Conservation (phyloP, 768 basidiomycete species). For the Lactarius psammicola region DNA sequence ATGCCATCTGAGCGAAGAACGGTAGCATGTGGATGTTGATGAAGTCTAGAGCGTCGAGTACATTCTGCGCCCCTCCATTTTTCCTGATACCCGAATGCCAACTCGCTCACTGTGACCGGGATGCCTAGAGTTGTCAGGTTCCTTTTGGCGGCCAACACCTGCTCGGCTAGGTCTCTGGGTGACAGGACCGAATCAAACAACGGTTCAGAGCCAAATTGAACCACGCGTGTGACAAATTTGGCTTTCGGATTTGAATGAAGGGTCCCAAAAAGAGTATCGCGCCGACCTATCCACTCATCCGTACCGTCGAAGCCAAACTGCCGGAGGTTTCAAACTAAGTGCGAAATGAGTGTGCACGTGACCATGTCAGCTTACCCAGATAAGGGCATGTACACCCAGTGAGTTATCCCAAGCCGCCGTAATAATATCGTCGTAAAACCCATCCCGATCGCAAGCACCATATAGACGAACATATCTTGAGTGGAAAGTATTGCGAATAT, state of each 20-base stretch:
- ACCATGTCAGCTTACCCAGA: conserved; percentile 54
- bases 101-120: conserved; percentile 58
- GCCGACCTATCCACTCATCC: conserved; percentile 32
- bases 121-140: conserved; percentile 54
- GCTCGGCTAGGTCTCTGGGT: conserved; percentile 46
- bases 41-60: conserved; percentile 58
- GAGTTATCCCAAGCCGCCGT: conserved; percentile 66
- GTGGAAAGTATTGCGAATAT: conserved; percentile 58
- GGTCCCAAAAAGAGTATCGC: conserved; percentile 33
- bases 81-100: conserved; percentile 46
- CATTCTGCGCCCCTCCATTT: conserved; percentile 49
- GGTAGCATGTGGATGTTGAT: conserved; percentile 72
- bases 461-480: conserved; percentile 63
- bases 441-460: conserved; percentile 41
- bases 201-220: conserved; percentile 75
- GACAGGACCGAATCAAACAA: conserved; percentile 57
- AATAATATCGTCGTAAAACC: conserved; percentile 56
- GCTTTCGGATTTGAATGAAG: conserved; percentile 40
- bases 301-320: conserved; percentile 36
- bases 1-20: conserved; percentile 59
- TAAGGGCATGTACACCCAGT: conserved; percentile 70
- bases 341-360: background rate
- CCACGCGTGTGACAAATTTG: conserved; percentile 60
- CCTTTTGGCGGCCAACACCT: conserved; percentile 50
- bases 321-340: background rate